Evolutionary conservation across 495 filamentous ascomycete genomes (phyloP), one percentile per base, ranked within the genome.

Genomic region (Durotheca rogersii): DNA sequence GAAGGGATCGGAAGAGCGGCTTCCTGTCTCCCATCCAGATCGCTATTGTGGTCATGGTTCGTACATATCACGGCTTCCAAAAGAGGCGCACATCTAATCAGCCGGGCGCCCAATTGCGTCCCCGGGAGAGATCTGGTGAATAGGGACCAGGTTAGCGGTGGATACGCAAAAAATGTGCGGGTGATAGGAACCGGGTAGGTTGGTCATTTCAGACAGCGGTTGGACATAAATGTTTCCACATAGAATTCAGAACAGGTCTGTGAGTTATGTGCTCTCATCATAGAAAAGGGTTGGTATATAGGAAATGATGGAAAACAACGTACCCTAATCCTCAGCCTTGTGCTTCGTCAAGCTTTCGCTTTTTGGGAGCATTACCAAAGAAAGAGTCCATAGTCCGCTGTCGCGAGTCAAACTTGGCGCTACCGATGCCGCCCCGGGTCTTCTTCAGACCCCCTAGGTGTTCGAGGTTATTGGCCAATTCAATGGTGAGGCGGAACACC

Each of bases 341-440:
- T 12, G 30, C 21, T 10, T 55, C 51, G 12, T 51, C 52, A 52
- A 64, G 51, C 61, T 67, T 73, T 41, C 60, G 62, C 65, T 80
- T 79, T 61, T 85, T 85, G 39, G 66, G 53, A n/a, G 62, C 33
- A 16, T 71, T 62, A 1, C 42, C 33, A 27, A 90, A 87, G 67
- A 94, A 94, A n/a, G 78, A 79, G 7, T 90, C 86, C 54, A 90
- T 72, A 2, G 77, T 87, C 59, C 78, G 79, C 62, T 94, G 90
- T 11, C 74, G 77, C 19, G 75, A 76, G 58, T 95, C 89, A 65
- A 85, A 80, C 43, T 77, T 73, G 30, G 84, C 72, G 61, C 87
- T 90, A 20, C 88, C 87, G 47, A 94, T 84, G 2, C 88, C 88
- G 14, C 85, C 86, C 37, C 82, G 73, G 15, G 87, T 88, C 53